Evolutionary conservation across 2,329 filamentous ascomycete genomes (phyloP).

Genomic region (Delphinella strobiligena): DNA sequence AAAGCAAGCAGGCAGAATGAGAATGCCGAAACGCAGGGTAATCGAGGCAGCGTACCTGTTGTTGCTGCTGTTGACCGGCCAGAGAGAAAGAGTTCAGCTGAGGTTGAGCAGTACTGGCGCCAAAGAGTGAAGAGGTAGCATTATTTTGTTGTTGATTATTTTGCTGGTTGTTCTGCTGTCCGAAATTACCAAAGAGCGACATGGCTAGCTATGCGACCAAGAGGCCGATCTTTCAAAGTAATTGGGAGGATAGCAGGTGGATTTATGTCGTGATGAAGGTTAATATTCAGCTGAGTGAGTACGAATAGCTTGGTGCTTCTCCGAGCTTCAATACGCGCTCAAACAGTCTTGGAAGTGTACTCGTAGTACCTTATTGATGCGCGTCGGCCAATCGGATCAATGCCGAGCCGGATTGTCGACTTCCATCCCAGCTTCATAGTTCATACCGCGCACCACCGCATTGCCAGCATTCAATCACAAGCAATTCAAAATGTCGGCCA

Average conservation of each 20-base stretch:
- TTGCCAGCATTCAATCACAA: conserved; percentile 6
- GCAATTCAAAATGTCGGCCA: conserved; percentile 44
- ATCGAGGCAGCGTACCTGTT: conserved; percentile 15
- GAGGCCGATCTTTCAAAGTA: not conserved
- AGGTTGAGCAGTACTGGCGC: conserved; percentile 7
- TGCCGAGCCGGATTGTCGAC: conserved; percentile 6
- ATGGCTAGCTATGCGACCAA: conserved; percentile 19
- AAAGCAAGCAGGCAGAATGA: too few relatives aligned
- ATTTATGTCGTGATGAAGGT: not conserved
- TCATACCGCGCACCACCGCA: conserved; percentile 3
- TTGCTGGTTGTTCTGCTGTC: conserved; percentile 15
- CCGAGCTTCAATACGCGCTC: not conserved
- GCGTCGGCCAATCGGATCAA: conserved; percentile 4
- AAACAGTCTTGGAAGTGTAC: too few relatives aligned
- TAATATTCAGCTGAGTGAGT: too few relatives aligned
- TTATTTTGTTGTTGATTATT: conserved; percentile 16
- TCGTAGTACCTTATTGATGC: too few relatives aligned
- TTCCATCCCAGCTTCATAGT: conserved; percentile 4
- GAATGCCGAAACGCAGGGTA: too few relatives aligned
- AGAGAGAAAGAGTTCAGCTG: conserved; percentile 9
- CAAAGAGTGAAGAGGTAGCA: conserved; percentile 15
- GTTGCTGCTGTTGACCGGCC: conserved; percentile 14
- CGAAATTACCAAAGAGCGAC: conserved; percentile 26
- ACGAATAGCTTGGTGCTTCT: conserved; percentile 3
- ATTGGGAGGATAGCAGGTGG: not conserved